A percentile compares a stretch with the other conserved stretches of the same genome.
These are phyloP conservation scores for Cutaneotrichosporon spelunceum DNA, from an alignment of 1,284 basidiomycete species.

Conservation along the genomic window DNA sequence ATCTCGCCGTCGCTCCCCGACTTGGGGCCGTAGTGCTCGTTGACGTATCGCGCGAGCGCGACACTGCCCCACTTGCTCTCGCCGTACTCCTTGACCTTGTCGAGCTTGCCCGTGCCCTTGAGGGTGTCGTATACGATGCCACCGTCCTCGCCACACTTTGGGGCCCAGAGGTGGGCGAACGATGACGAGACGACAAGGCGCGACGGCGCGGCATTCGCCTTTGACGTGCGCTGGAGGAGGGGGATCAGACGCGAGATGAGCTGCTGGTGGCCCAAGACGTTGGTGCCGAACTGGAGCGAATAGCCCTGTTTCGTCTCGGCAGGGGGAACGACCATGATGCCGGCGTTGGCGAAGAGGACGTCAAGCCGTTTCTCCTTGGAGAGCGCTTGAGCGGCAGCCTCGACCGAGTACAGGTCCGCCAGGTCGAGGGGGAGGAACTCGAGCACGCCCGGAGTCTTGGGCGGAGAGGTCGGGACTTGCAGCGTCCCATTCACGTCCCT, in stretches of 20 bases:
- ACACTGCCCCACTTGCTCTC: slow-evolving; percentile 57
- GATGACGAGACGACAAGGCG: slow-evolving; percentile 58
- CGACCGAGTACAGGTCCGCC: slow-evolving; percentile 58
- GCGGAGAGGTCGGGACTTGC: neutral
- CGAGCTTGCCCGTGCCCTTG: slow-evolving; percentile 24
- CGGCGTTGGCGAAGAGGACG: slow-evolving; percentile 56
- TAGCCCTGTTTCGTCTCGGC: slow-evolving; percentile 58
- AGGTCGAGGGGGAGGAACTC: slow-evolving; percentile 58
- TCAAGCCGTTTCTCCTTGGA: slow-evolving; percentile 45
- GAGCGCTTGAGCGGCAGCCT: slow-evolving; percentile 56
- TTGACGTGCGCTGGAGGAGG: slow-evolving; percentile 51
- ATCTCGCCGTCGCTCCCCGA: slow-evolving; percentile 23
- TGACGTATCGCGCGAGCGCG: slow-evolving; percentile 32
- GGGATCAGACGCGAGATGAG: slow-evolving; percentile 59
- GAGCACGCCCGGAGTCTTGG: neutral
- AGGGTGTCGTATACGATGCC: slow-evolving; percentile 36
- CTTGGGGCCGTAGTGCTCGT: slow-evolving; percentile 24
- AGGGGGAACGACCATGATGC: slow-evolving; percentile 54
- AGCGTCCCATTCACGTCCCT: neutral
- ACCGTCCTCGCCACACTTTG: slow-evolving; percentile 4
- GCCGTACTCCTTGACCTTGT: slow-evolving; percentile 49
- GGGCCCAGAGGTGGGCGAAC: slow-evolving; percentile 39
- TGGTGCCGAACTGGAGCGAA: slow-evolving; percentile 60
- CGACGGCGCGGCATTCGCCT: slow-evolving; percentile 33
- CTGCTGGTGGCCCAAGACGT: slow-evolving; percentile 55